Evolutionary conservation across 1,284 basidiomycete genomes (phyloP), one percentile per base, ranked within the genome.

Genomic region (Xerocomus nothofagi): DNA sequence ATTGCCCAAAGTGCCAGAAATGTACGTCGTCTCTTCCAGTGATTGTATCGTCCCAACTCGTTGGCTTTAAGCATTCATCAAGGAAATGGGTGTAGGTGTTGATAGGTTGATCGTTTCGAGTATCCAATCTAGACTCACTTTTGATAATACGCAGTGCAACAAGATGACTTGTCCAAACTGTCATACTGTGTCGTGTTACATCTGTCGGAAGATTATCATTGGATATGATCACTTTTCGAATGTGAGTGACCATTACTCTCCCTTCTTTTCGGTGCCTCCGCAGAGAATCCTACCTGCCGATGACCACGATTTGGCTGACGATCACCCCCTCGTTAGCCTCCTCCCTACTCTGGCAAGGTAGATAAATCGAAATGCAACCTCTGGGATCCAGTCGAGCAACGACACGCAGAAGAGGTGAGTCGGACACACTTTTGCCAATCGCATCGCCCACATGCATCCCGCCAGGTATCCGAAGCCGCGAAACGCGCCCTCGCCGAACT

Each of bases 151-250:
- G 24, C 57, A 89, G 85, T 91, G 88, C 69, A 91, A 91, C 74
- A 90, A 89, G 63, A 89, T 90, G 82, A 77, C 72, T 12, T 93
- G 90, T 59, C 76, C 81, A 1, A 71, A 82, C 50, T 93, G 91
- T 58, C 51, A 47, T 4, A 83, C 88, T 0, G 33, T 86, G 23
- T 89, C 84, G 0, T 93, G 91, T 65, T 93, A 93, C 62, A 73
- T 88, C 15, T 93, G 91, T 63, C 78, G 87, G 18, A 61, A 86
- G 58, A 58, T 82, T 29, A 85, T 93, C 33, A 69, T 51, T 2
- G 87, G 89, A 1, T 93, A 93, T 61, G 82, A 87, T 0, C 91
- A 94, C 62, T 93, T 93, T 61, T 69, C 81, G 44, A 74, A 82
- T 43, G 79, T 79, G 55, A 36, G 74, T 69, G 24, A 12, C n/a